phyloP scores from a whole-genome alignment of 2,329 filamentous ascomycete genomes.

The Lasiodiplodia citricola region DNA sequence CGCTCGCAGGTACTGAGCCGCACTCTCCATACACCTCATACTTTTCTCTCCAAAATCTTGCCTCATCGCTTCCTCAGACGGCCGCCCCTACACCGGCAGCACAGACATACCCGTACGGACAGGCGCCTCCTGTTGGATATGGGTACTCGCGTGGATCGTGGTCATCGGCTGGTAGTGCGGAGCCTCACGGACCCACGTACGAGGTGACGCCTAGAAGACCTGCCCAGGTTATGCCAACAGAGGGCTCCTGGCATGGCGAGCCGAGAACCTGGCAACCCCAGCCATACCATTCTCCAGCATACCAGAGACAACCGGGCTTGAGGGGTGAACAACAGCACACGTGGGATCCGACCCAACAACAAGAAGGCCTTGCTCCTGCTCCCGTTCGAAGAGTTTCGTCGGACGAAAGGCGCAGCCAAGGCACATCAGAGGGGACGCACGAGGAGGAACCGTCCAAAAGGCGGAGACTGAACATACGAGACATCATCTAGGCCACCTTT shows the following conservation, averaged over 20 bases:
- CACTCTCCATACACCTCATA: constrained; percentile 21
- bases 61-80: constrained; percentile 5
- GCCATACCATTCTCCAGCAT: background rate
- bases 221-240: background rate
- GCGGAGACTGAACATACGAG: constrained; percentile 29
- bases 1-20: constrained; percentile 11
- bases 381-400: constrained; percentile 5
- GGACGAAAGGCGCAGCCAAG: constrained; percentile 13
- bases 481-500: constrained; percentile 15
- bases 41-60: constrained; percentile 16
- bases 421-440: background rate
- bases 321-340: constrained; percentile 1
- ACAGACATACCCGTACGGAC: constrained; percentile 5
- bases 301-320: background rate
- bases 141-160: constrained; percentile 15
- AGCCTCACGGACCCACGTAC: background rate
- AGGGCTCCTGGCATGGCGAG: constrained; percentile 7
- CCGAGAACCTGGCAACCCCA: constrained; percentile 10
- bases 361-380: background rate
- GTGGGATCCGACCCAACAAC: background rate
- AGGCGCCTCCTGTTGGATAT: background rate
- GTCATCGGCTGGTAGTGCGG: constrained; percentile 13
- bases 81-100: background rate
- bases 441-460: constrained; percentile 28
- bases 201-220: constrained; percentile 8